Percentiles rank a stretch among this genome's conserved stretches.
phyloP scores from a whole-genome alignment of 2,329 filamentous ascomycete species.

The Fusarium continuum region DNA sequence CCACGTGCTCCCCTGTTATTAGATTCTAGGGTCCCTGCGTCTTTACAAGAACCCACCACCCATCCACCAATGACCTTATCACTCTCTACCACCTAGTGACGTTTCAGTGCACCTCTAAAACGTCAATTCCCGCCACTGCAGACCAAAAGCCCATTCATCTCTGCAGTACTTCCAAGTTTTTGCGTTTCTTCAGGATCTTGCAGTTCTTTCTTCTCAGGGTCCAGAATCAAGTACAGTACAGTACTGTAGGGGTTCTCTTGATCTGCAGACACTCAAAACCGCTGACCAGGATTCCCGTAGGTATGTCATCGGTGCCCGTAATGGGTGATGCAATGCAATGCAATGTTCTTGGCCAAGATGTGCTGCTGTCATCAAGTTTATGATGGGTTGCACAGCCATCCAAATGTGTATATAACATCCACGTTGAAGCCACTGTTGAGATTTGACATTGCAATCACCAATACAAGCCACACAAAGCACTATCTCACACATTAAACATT shows the following conservation, averaged over 20 bases:
- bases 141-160: neutral
- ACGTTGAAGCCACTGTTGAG: neutral
- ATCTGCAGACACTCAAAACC: slow-evolving; percentile 4
- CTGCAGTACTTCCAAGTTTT: slow-evolving; percentile 30
- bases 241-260: neutral
- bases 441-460: neutral
- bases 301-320: slow-evolving; percentile 32
- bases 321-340: slow-evolving; percentile 38
- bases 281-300: slow-evolving; percentile 8
- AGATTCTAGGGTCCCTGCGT: slow-evolving; percentile 39
- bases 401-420: slow-evolving; percentile 28
- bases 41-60: neutral
- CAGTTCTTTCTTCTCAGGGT: neutral
- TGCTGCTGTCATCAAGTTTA: neutral
- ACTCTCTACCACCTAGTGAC: slow-evolving; percentile 29
- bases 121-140: slow-evolving; percentile 22
- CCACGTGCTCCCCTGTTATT: slow-evolving; percentile 13
- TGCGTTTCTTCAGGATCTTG: too few species aligned
- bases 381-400: neutral
- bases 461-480: slow-evolving; percentile 7
- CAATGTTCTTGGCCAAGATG: slow-evolving; percentile 1
- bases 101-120: slow-evolving; percentile 23
- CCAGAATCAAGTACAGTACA: too few species aligned
- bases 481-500: neutral
- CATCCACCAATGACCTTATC: slow-evolving; percentile 28